Percentiles rank a stretch among this genome's conserved stretches.
Evolutionary conservation across 306 rosid species (phyloP).

Genomic region (Phaseolus lunatus): DNA sequence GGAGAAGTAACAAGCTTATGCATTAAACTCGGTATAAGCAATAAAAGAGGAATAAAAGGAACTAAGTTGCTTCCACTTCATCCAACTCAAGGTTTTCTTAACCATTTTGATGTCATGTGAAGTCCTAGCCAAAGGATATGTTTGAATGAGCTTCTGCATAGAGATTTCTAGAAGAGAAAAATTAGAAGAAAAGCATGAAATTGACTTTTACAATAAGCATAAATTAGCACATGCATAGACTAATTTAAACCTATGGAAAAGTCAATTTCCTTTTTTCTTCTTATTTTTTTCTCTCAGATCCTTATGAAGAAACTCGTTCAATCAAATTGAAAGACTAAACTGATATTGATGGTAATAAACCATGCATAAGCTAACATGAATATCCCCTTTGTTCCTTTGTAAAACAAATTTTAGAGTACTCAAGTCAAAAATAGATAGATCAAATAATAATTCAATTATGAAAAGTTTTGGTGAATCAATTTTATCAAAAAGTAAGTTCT

Average conservation of each 20-base stretch:
- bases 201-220: background rate
- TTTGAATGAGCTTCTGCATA: no score
- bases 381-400: background rate
- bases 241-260: no score
- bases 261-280: no score
- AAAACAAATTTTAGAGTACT: background rate
- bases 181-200: no score
- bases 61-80: background rate
- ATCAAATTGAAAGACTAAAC: no score
- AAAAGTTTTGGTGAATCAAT: slow-evolving; percentile 1
- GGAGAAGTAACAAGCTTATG: background rate
- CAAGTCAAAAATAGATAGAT: background rate
- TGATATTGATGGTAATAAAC: no score
- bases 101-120: background rate
- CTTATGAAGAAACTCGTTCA: no score
- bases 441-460: slow-evolving; percentile 1
- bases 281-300: no score
- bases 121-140: background rate
- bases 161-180: no score
- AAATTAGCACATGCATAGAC: no score
- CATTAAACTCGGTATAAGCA: no score
- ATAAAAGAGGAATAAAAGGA: background rate
- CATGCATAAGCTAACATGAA: background rate
- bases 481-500: background rate
- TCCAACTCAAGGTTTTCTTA: background rate